Percentiles rank a stretch among this genome's conserved stretches.
phyloP scores from a whole-genome alignment of 1,139 yeast genomes.

The Ogataea hybrid region DNA sequence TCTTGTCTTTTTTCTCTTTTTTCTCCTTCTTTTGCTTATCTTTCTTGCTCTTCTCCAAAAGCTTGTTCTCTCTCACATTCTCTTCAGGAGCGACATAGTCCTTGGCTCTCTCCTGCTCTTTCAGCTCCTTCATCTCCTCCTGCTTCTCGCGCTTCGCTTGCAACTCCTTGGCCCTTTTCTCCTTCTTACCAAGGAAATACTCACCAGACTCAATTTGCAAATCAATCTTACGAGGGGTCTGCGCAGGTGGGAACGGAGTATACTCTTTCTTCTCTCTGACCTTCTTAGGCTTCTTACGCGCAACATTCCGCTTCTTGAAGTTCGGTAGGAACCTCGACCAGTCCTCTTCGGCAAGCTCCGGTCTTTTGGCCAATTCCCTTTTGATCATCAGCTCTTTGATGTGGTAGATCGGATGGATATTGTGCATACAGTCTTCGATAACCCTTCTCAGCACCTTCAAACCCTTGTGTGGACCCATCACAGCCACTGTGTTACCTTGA shows the following conservation, averaged over 20 bases:
- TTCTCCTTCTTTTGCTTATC: slow-evolving; percentile 29
- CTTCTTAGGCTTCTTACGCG: slow-evolving; percentile 83
- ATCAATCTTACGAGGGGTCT: slow-evolving; percentile 95
- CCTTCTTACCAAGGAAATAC: slow-evolving; percentile 85
- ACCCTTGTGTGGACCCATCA: slow-evolving; percentile 96
- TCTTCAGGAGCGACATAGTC: slow-evolving; percentile 88
- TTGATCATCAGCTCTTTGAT: slow-evolving; percentile 97
- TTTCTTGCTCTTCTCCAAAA: slow-evolving; percentile 29
- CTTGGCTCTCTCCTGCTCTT: slow-evolving; percentile 69
- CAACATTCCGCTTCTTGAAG: slow-evolving; percentile 95
- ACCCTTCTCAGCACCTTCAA: slow-evolving; percentile 89
- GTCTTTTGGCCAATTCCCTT: slow-evolving; percentile 90
- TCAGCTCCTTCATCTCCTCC: slow-evolving; percentile 62
- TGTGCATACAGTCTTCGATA: slow-evolving; percentile 96
- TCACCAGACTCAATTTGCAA: slow-evolving; percentile 98
- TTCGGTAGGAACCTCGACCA: slow-evolving; percentile 97
- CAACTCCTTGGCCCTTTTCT: slow-evolving; percentile 68
- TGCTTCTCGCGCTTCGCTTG: slow-evolving; percentile 81
- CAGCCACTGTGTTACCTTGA: slow-evolving; percentile 96
- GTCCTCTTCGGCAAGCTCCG: slow-evolving; percentile 92
- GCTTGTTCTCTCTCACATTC: slow-evolving; percentile 33
- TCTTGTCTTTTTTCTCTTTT: slow-evolving; percentile 30
- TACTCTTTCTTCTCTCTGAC: slow-evolving; percentile 77
- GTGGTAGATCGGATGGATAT: slow-evolving; percentile 94
- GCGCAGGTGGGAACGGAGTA: slow-evolving; percentile 99